Evolutionary conservation across 2,329 filamentous ascomycete species (phyloP).

Genomic region (Parascedosporium putredinis): DNA sequence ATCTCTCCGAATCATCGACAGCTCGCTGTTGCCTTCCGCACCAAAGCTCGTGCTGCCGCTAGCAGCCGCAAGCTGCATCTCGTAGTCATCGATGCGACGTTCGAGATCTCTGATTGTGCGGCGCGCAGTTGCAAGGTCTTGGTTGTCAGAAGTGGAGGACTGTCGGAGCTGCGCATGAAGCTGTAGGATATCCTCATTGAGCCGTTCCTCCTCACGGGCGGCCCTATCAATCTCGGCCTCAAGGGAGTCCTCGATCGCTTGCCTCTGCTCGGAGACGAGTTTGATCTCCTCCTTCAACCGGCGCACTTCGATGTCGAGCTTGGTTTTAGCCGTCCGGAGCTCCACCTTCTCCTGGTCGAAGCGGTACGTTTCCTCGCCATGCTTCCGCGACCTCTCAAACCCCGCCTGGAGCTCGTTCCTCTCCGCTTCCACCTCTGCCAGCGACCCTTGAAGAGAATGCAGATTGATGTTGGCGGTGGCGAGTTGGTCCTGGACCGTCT

Average conservation of each 20-base stretch:
- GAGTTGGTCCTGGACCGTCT: conserved; percentile 53
- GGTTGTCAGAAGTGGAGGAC: conserved; percentile 36
- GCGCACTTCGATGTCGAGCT: conserved; percentile 56
- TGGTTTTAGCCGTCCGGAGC: conserved; percentile 55
- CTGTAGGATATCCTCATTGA: conserved; percentile 42
- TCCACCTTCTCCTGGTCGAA: conserved; percentile 61
- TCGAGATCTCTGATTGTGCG: conserved; percentile 58
- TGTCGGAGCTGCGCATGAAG: conserved; percentile 35
- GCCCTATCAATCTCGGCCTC: conserved; percentile 58
- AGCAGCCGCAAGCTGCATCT: conserved; percentile 28
- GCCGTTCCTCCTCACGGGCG: conserved; percentile 53
- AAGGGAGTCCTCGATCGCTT: conserved; percentile 51
- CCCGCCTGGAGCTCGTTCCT: conserved; percentile 56
- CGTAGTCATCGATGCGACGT: conserved; percentile 44
- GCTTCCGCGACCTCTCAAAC: conserved; percentile 42
- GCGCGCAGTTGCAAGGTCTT: conserved; percentile 48
- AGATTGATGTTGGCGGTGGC: conserved; percentile 49
- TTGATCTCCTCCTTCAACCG: conserved; percentile 55
- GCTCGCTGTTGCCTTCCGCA: conserved; percentile 37
- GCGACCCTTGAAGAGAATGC: conserved; percentile 42
- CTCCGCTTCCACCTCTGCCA: conserved; percentile 51
- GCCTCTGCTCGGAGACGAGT: conserved; percentile 43
- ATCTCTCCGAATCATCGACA: conserved; percentile 52
- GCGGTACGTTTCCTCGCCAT: conserved; percentile 47
- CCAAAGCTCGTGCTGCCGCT: conserved; percentile 19